Evolutionary conservation across 805 yeast genomes (phyloP).

Genomic region (Pichia exigua): DNA sequence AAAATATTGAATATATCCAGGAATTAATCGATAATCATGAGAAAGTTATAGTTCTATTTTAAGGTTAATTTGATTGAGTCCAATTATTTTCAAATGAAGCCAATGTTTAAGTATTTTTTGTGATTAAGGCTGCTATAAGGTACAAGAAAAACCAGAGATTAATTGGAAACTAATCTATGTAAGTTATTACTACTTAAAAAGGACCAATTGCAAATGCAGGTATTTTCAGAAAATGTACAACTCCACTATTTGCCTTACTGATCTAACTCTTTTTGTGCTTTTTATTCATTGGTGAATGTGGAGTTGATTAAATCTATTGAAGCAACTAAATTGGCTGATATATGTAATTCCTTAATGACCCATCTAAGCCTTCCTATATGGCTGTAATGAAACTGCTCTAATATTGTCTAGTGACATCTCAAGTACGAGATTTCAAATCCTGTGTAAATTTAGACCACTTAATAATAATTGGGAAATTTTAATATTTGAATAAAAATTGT

Average conservation of each 20-base stretch:
- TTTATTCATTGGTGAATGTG: slow-evolving; percentile 38
- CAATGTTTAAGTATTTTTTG: too few relatives aligned
- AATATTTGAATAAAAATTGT: slow-evolving; percentile 28
- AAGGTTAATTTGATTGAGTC: neutral
- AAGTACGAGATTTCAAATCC: neutral
- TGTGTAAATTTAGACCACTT: slow-evolving; percentile 13
- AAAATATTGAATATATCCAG: neutral
- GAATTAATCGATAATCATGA: neutral
- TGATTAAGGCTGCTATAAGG: too few relatives aligned
- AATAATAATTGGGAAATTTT: slow-evolving; percentile 20
- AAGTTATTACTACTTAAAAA: too few relatives aligned
- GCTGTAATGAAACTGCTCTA: slow-evolving; percentile 1
- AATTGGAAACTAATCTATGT: too few relatives aligned
- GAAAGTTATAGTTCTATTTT: neutral
- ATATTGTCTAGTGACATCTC: neutral
- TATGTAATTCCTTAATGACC: slow-evolving; percentile 38
- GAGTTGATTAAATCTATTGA: slow-evolving; percentile 47
- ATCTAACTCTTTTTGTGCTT: slow-evolving; percentile 43
- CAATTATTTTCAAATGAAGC: too few relatives aligned
- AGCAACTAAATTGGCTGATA: slow-evolving; percentile 36
- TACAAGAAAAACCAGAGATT: too few relatives aligned
- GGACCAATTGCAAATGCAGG: too few relatives aligned
- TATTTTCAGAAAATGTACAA: slow-evolving; percentile 22
- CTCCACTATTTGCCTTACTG: slow-evolving; percentile 57
- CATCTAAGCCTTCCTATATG: slow-evolving; percentile 7